These are phyloP conservation scores for Saccharomycopsis capsularis DNA, from an alignment of 805 yeast genomes.

Conservation along the genomic window DNA sequence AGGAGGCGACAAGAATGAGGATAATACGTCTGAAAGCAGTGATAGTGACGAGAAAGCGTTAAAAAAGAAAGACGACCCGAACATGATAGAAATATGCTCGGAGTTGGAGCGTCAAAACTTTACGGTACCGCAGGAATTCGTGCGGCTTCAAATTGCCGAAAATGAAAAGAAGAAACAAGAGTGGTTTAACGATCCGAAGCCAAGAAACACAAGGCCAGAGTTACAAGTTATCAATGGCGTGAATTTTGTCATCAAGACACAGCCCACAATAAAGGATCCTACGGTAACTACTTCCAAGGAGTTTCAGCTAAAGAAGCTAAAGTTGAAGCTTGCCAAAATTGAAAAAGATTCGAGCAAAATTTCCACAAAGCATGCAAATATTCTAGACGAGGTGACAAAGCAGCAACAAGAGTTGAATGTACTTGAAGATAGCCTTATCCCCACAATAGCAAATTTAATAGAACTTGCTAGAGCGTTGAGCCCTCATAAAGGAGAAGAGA, in stretches of 20 bases:
- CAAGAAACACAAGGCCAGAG: too few species aligned
- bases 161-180: too few species aligned
- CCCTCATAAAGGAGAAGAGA: too few species aligned
- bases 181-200: too few species aligned
- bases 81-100: too few species aligned
- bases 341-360: neutral
- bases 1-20: slow-evolving; percentile 9
- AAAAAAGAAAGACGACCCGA: neutral
- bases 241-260: slow-evolving; percentile 1
- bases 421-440: too few species aligned
- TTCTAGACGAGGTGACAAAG: too few species aligned
- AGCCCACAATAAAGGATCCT: neutral
- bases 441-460: neutral
- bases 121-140: too few species aligned
- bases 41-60: slow-evolving; percentile 10
- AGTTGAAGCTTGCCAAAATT: neutral
- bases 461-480: neutral
- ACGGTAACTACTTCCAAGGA: slow-evolving; percentile 20
- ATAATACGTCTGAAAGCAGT: slow-evolving; percentile 20
- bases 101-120: too few species aligned
- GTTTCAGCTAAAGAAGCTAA: neutral
- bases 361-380: too few species aligned
- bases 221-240: slow-evolving; percentile 9
- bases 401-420: too few species aligned
- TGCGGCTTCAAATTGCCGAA: too few species aligned